Percentiles rank a stretch among this genome's conserved stretches.
Conservation (phyloP, 345 rosid species). For the Streptanthus diversifolius region DNA sequence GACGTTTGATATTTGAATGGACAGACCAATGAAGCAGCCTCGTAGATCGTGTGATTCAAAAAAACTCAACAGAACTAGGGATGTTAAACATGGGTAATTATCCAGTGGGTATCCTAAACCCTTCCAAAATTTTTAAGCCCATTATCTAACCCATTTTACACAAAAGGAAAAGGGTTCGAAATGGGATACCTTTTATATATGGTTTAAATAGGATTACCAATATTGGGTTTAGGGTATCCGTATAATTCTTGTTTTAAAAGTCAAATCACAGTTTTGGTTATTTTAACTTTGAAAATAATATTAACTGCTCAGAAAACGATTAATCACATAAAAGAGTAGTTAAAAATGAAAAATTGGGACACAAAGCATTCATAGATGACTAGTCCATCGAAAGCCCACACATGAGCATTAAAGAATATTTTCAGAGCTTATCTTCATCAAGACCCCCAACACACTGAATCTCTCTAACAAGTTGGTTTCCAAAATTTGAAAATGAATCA, state of each 20-base stretch:
- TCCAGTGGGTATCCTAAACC: no score
- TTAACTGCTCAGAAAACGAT: background rate
- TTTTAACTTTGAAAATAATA: no score
- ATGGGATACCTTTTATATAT: no score
- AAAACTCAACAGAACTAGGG: background rate
- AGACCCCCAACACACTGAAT: slow-evolving; percentile 12
- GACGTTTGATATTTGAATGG: slow-evolving; percentile 24
- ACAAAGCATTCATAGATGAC: background rate
- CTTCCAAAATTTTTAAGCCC: no score
- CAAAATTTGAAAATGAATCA: slow-evolving; percentile 19
- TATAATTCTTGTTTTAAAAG: no score
- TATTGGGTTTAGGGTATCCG: no score
- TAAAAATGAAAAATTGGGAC: background rate
- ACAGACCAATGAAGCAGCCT: slow-evolving; percentile 27
- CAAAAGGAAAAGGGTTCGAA: no score
- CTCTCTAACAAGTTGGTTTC: slow-evolving; percentile 22
- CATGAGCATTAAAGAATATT: background rate
- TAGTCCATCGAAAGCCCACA: background rate
- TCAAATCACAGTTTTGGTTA: no score
- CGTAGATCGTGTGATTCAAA: slow-evolving; percentile 35
- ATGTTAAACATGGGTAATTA: no score
- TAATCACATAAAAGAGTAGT: background rate
- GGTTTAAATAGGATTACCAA: no score
- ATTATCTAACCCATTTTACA: no score
- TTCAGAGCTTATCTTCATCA: slow-evolving; percentile 28